These are phyloP conservation scores for Phytopythium boreale DNA, from an alignment of 352 stramenopile genomes.

Conservation along the genomic window DNA sequence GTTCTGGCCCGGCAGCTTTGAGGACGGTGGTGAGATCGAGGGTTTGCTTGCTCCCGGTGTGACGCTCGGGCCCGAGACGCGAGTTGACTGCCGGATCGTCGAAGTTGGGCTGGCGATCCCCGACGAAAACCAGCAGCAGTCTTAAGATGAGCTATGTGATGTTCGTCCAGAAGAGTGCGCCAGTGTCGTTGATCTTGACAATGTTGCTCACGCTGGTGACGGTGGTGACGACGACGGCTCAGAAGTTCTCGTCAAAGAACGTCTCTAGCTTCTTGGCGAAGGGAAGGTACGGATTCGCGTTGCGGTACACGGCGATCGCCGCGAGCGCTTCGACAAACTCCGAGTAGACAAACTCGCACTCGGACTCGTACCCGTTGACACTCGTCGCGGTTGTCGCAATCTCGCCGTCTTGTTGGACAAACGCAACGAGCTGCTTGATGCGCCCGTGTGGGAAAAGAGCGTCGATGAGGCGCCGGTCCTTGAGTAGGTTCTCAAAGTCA, in stretches of 20 bases:
- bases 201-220: background rate
- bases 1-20: constrained; percentile 85
- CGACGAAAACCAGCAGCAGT: constrained; percentile 15
- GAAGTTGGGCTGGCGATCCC: constrained; percentile 68
- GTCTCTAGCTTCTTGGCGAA: constrained; percentile 74
- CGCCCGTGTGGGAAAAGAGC: constrained; percentile 65
- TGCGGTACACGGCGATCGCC: constrained; percentile 69
- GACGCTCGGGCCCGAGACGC: constrained; percentile 47
- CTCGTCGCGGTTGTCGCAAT: constrained; percentile 26
- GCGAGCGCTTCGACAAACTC: constrained; percentile 75
- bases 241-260: constrained; percentile 79
- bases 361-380: constrained; percentile 49
- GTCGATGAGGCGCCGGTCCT: constrained; percentile 66
- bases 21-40: constrained; percentile 76
- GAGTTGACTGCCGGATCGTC: constrained; percentile 79
- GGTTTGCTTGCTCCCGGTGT: constrained; percentile 41
- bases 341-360: constrained; percentile 77
- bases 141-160: constrained; percentile 1
- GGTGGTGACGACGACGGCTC: background rate
- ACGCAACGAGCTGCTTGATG: constrained; percentile 77
- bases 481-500: constrained; percentile 72
- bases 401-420: constrained; percentile 76
- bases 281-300: constrained; percentile 74
- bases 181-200: background rate
- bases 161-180: background rate